Conservation (phyloP, 1,284 basidiomycete genomes). For the Fistulinella staudtii region DNA sequence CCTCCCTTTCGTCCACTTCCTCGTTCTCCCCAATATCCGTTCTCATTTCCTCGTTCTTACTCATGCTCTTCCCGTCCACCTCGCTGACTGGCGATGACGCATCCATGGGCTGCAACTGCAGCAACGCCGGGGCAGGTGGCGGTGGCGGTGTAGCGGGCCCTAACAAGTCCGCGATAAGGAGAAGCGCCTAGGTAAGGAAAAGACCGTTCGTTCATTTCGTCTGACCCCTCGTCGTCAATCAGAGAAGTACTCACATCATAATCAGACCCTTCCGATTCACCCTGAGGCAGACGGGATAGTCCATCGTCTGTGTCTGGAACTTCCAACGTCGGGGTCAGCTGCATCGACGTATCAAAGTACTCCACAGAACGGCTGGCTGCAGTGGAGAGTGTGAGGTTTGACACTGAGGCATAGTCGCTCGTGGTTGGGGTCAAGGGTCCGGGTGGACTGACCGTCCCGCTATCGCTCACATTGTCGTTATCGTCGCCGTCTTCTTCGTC, state of each 20-base stretch:
- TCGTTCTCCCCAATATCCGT: too few relatives aligned
- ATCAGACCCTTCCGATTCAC: conserved; percentile 28
- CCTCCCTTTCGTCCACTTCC: too few relatives aligned
- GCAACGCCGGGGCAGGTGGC: neutral
- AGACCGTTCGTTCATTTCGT: conserved; percentile 21
- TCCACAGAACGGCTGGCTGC: conserved; percentile 24
- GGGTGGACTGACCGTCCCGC: conserved; percentile 31
- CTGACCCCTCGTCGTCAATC: conserved; percentile 21
- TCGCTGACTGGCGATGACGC: conserved; percentile 9
- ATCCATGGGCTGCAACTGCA: neutral
- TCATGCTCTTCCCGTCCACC: neutral
- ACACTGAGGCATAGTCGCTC: conserved; percentile 25
- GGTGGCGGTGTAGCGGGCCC: conserved; percentile 28
- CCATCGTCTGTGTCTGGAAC: conserved; percentile 24
- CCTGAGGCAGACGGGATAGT: conserved; percentile 26
- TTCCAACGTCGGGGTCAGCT: conserved; percentile 23
- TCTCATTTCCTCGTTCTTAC: neutral
- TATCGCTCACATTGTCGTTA: conserved; percentile 27
- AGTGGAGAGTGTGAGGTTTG: conserved; percentile 27
- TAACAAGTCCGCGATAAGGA: conserved; percentile 31
- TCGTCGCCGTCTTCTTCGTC: conserved; percentile 16
- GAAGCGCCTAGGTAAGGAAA: conserved; percentile 26
- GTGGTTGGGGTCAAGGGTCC: conserved; percentile 33
- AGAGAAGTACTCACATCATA: conserved; percentile 31
- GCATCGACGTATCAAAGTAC: conserved; percentile 24